Base-by-base conservation (phyloP, 202 grass and related monocot species). In the Cymbopogon flexuosus region DNA sequence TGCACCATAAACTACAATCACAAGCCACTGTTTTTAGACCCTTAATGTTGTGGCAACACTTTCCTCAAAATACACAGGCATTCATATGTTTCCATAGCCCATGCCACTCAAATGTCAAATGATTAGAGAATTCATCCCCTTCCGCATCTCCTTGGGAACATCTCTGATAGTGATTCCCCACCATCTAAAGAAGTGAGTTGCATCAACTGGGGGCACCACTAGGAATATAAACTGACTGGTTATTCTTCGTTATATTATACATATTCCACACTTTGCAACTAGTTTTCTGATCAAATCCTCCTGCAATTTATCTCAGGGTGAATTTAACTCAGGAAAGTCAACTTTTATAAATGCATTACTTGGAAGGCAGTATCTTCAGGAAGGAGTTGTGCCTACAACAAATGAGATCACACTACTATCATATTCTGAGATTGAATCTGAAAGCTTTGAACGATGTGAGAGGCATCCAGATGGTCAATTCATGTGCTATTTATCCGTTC, bases 311-410 rank as follows among this genome's bases (percentile, higher is more conserved):
- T 83, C 34, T 74, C 83, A 99, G 96, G 92, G 96, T 73, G 96
- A 99, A 91, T 99, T 96, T 86, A 99, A 99, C 64, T 95, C 90
- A 4, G 96, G 92, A 81, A 96, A 99, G 90, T 99, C 92, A 49
- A 95, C 96, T 40, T 93, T 99, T 77, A 95, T 99, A 85, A 99
- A 99, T 83, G 96, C 92, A 62, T 78, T 99, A 69, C 90, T 99
- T 81, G 92, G 96, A 88, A 93, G 83, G 74, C 85, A 80, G 45
- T 99, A 95, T 82, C 86, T 99, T 71, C 83, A 99, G 76, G 96
- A 99, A 31, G 92, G 96, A 77, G 92, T 99, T 80, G 70, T 99
- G 9, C 96, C 92, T 75, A 99, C 88, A 3, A 99, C 96, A 71
- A 99, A 99, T 83, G 92, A 93, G 84, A 99, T 99, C 45, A 90